These are phyloP conservation scores for Didymella glomerata DNA, from an alignment of 2,329 filamentous ascomycete genomes.

Conservation along the genomic window DNA sequence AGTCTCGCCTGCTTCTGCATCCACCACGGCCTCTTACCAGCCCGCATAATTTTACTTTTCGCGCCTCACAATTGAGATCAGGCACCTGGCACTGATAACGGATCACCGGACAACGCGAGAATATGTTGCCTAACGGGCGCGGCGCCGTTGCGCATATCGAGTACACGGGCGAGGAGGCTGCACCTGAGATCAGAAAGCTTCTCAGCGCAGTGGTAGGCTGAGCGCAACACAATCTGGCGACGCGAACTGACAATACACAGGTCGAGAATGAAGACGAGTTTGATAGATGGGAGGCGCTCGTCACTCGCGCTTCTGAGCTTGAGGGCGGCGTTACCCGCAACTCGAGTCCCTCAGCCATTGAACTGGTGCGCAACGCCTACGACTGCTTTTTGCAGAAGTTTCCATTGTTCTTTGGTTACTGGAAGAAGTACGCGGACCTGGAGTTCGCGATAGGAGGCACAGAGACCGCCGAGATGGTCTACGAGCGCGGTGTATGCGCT, in stretches of 20 bases:
- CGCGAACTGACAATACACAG: conserved; percentile 50
- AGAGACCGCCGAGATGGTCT: conserved; percentile 97
- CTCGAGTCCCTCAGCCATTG: conserved; percentile 91
- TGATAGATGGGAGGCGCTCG: conserved; percentile 92
- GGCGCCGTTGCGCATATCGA: conserved; percentile 42
- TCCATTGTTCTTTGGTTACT: conserved; percentile 95
- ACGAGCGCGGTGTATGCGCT: conserved; percentile 92
- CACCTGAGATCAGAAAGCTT: conserved; percentile 76
- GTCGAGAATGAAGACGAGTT: conserved; percentile 84
- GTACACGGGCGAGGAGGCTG: conserved; percentile 48
- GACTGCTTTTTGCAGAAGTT: conserved; percentile 95
- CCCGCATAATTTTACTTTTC: neutral
- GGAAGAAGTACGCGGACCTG: conserved; percentile 98
- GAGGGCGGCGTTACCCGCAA: conserved; percentile 96
- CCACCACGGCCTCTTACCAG: conserved; percentile 8
- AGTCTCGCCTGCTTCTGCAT: conserved; percentile 16
- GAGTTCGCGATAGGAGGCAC: conserved; percentile 97
- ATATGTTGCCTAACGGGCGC: conserved; percentile 43
- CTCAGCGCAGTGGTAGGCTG: conserved; percentile 76
- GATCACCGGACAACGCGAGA: conserved; percentile 17
- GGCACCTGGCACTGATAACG: neutral
- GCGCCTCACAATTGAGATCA: neutral
- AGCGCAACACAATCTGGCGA: neutral
- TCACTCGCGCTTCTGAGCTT: conserved; percentile 80
- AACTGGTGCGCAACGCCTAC: conserved; percentile 85